Evolutionary conservation across 2,329 filamentous ascomycete species (phyloP).

Genomic region (Canariomyces notabilis): DNA sequence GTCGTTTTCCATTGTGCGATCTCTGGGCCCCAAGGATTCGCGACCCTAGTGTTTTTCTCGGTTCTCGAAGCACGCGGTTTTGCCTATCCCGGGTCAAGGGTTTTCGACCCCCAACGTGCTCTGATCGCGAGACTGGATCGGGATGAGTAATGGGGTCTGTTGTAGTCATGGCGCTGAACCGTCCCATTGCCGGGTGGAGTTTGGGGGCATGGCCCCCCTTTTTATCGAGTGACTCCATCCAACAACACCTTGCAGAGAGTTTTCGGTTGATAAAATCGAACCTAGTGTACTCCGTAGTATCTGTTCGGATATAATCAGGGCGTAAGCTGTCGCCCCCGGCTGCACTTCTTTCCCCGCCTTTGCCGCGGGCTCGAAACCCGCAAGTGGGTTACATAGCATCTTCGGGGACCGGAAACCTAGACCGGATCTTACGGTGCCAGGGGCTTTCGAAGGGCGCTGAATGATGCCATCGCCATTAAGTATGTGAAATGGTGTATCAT

Average conservation of each 20-base stretch:
- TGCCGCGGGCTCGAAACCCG: not conserved
- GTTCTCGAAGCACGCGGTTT: not conserved
- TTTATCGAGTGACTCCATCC: not conserved
- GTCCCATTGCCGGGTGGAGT: not conserved
- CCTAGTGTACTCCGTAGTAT: no score
- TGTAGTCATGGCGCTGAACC: not conserved
- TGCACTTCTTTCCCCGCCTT: slow-evolving; percentile 1
- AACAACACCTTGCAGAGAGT: not conserved
- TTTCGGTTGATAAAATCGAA: not conserved
- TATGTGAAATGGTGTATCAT: no score
- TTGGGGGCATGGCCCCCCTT: not conserved
- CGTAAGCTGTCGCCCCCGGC: not conserved
- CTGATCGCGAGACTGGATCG: not conserved
- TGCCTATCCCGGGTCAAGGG: no score
- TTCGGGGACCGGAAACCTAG: not conserved
- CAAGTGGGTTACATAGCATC: slow-evolving; percentile 6
- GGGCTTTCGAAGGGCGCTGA: no score
- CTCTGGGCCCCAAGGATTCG: not conserved
- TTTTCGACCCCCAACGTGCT: not conserved
- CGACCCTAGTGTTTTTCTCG: not conserved
- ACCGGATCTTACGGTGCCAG: no score
- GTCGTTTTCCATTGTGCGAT: slow-evolving; percentile 11
- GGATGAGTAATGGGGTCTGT: not conserved
- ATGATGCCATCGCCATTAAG: not conserved
- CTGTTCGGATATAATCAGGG: slow-evolving; percentile 16